Evolutionary conservation across 805 yeast genomes (phyloP).

Genomic region (Novakomyces olei): DNA sequence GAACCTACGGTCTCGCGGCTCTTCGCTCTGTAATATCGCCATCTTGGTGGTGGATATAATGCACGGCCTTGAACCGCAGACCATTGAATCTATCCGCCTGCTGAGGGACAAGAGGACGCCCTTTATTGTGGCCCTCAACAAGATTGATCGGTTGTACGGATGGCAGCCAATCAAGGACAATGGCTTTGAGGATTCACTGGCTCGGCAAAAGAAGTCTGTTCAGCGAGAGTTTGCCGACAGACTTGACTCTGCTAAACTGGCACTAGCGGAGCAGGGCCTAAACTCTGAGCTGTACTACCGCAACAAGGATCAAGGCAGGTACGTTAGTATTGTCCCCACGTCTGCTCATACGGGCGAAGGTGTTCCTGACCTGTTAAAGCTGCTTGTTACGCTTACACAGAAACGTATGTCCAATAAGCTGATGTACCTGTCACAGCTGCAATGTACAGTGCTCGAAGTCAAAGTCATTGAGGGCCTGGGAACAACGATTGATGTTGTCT

Average conservation of each 20-base stretch:
- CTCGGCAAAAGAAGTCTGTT: slow-evolving; percentile 61
- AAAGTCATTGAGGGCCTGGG: slow-evolving; percentile 97
- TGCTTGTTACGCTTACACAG: slow-evolving; percentile 84
- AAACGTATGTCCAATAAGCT: slow-evolving; percentile 97
- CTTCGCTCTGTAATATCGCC: slow-evolving; percentile 96
- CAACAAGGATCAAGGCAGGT: slow-evolving; percentile 79
- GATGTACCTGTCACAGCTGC: slow-evolving; percentile 82
- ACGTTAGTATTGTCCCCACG: slow-evolving; percentile 91
- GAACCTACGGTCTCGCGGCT: slow-evolving; percentile 94
- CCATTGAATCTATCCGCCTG: slow-evolving; percentile 76
- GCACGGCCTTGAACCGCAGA: slow-evolving; percentile 98
- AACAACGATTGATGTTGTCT: slow-evolving; percentile 90
- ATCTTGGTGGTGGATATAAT: slow-evolving; percentile 92
- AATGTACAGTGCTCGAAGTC: slow-evolving; percentile 92
- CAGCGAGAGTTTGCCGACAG: slow-evolving; percentile 83
- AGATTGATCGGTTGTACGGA: slow-evolving; percentile 89
- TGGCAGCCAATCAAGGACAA: slow-evolving; percentile 84
- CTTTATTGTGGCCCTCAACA: slow-evolving; percentile 87
- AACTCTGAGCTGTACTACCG: slow-evolving; percentile 92
- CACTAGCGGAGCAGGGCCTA: slow-evolving; percentile 91
- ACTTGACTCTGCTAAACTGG: slow-evolving; percentile 62
- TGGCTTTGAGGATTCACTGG: slow-evolving; percentile 84
- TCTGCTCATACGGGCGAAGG: slow-evolving; percentile 99
- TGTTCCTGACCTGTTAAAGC: slow-evolving; percentile 95
- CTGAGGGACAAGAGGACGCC: slow-evolving; percentile 96